Percentiles rank a stretch among this genome's conserved stretches.
These are phyloP conservation scores for Tolypocladium tropicale DNA, from an alignment of 2,329 filamentous ascomycete genomes.

Conservation along the genomic window DNA sequence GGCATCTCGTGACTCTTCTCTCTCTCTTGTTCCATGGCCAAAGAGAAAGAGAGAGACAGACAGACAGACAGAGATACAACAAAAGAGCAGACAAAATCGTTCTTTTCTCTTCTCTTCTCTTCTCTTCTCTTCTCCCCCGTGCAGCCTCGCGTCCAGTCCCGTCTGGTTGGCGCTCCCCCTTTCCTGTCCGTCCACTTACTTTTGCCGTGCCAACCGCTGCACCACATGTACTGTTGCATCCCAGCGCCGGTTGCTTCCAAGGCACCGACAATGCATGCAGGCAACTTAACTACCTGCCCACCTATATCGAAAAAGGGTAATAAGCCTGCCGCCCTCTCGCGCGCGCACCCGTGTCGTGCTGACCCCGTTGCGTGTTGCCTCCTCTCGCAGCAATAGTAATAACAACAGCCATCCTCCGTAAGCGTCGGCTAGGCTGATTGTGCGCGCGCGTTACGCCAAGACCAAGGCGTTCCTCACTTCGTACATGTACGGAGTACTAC, in stretches of 20 bases:
- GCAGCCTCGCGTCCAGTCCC: background rate
- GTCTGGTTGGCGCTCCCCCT: background rate
- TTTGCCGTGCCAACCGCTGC: background rate
- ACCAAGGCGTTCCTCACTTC: background rate
- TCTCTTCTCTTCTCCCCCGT: too few relatives aligned
- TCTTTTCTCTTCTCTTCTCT: too few relatives aligned
- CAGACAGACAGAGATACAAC: too few relatives aligned
- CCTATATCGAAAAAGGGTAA: background rate
- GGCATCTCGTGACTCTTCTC: too few relatives aligned
- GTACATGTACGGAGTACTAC: too few relatives aligned
- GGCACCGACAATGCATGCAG: background rate
- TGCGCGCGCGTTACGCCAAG: background rate
- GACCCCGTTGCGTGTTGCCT: background rate
- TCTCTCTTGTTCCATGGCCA: too few relatives aligned
- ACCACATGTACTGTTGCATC: background rate
- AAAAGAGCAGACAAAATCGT: too few relatives aligned
- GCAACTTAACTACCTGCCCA: background rate
- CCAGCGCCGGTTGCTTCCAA: background rate
- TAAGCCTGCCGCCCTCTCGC: background rate
- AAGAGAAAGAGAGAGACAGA: too few relatives aligned
- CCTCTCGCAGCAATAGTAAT: too few relatives aligned
- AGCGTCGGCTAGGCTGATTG: background rate
- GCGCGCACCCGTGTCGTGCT: background rate
- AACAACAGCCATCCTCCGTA: too few relatives aligned
- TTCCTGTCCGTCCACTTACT: background rate